Percentiles rank a stretch among this genome's conserved stretches.
These are phyloP conservation scores for Cryptosporidium ryanae DNA, from an alignment of 169 alveolate genomes.

Conservation along the genomic window DNA sequence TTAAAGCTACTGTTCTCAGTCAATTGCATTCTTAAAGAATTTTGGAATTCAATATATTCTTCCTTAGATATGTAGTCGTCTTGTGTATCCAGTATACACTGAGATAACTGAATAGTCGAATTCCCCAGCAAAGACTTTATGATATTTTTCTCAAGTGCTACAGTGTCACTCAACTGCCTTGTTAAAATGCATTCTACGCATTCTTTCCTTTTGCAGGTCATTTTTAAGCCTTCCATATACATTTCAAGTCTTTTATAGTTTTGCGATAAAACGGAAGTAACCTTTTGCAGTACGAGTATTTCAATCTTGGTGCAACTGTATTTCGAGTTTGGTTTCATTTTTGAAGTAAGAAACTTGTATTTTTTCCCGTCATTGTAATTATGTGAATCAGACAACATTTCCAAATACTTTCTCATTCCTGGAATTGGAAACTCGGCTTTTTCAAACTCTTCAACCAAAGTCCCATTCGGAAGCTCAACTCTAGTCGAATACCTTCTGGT, in stretches of 20 bases:
- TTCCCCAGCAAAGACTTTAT: constrained; percentile 6
- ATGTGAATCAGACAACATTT: no score
- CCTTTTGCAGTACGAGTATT: constrained; percentile 10
- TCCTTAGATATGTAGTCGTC: neutral
- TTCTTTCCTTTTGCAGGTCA: constrained; percentile 1
- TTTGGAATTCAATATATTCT: constrained; percentile 32
- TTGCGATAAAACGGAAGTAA: constrained; percentile 33
- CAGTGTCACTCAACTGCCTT: neutral
- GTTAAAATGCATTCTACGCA: constrained; percentile 17
- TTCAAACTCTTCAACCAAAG: neutral
- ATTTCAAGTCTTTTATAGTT: constrained; percentile 6
- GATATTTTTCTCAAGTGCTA: constrained; percentile 1
- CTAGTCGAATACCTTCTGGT: neutral
- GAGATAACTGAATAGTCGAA: constrained; percentile 36
- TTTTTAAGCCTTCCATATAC: neutral
- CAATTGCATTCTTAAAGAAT: neutral
- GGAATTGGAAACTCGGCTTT: constrained; percentile 35
- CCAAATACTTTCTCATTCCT: constrained; percentile 47
- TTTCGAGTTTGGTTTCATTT: constrained; percentile 2
- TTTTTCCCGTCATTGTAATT: neutral
- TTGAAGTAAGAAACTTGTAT: neutral
- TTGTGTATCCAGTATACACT: constrained; percentile 28
- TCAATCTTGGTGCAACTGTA: constrained; percentile 30
- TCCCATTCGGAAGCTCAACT: neutral
- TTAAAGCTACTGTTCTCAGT: constrained; percentile 21